Evolutionary conservation across 495 filamentous ascomycete species (phyloP).

Genomic region (Neurospora tetrasperma): DNA sequence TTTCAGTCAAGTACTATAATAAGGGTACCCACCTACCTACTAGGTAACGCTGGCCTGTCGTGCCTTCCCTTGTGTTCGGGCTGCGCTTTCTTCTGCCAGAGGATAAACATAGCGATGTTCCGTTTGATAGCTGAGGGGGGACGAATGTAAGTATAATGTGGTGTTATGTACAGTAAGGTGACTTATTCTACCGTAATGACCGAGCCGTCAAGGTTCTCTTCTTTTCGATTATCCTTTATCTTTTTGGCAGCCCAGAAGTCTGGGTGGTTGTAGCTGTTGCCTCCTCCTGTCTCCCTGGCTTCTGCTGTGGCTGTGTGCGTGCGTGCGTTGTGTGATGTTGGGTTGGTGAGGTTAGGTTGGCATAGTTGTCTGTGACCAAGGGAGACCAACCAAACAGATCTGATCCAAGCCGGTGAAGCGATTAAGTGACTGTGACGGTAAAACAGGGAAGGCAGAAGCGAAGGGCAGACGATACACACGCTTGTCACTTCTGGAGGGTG

Average conservation of each 20-base stretch:
- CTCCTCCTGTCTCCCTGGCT: not conserved
- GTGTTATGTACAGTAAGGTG: not conserved
- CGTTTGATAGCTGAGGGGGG: not conserved
- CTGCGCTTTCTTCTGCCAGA: not conserved
- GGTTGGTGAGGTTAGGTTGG: not conserved
- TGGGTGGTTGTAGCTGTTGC: not conserved
- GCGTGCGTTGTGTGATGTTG: not conserved
- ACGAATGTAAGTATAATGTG: not conserved
- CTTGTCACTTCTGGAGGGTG: not conserved
- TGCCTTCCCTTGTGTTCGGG: not conserved
- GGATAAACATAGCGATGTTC: not conserved
- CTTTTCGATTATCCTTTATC: not conserved
- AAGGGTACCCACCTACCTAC: not conserved
- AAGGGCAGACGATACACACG: not conserved
- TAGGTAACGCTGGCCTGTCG: not conserved
- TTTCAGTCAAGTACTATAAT: not conserved
- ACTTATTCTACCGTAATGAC: not conserved
- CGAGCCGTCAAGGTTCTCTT: not conserved
- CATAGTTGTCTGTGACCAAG: not conserved
- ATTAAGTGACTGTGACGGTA: not conserved
- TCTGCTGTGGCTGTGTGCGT: not conserved
- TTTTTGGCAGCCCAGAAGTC: not conserved
- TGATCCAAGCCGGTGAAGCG: not conserved
- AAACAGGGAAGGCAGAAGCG: not conserved
- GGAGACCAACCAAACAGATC: not conserved